Evolutionary conservation across 345 rosid species (phyloP).

Genomic region (Fremontodendron californicum): DNA sequence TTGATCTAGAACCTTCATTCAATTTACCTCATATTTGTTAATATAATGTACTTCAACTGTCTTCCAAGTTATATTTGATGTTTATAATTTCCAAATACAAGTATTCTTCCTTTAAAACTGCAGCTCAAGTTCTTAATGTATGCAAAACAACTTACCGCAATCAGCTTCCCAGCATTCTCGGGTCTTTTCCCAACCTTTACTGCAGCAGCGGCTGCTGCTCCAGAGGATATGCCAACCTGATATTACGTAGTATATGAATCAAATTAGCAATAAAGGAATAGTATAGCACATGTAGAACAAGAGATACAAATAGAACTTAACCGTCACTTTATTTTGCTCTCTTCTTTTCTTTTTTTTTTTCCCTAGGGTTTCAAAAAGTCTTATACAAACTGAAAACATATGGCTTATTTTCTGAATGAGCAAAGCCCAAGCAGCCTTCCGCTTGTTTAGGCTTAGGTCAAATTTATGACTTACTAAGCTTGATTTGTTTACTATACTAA

Average conservation of each 20-base stretch:
- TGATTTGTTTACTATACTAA: background rate
- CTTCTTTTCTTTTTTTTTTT: background rate
- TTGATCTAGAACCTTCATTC: background rate
- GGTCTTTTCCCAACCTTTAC: constrained; percentile 83
- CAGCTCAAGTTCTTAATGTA: background rate
- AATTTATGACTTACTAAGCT: background rate
- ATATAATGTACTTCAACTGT: background rate
- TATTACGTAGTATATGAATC: constrained; percentile 4
- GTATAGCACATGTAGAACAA: background rate
- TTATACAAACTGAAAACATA: background rate
- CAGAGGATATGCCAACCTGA: constrained; percentile 98
- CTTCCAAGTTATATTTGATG: background rate
- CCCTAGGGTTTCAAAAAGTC: background rate
- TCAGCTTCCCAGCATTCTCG: constrained; percentile 87
- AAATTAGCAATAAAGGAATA: background rate
- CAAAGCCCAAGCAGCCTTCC: background rate
- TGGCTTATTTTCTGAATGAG: background rate
- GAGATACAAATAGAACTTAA: background rate
- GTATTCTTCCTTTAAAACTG: background rate
- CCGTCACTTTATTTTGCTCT: background rate
- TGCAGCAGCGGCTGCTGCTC: constrained; percentile 96
- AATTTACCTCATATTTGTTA: background rate
- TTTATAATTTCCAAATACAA: background rate
- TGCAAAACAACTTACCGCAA: constrained; percentile 58
- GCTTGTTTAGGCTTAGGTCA: background rate